Evolutionary conservation across 495 filamentous ascomycete species (phyloP).

Genomic region (Talaromyces ruber): DNA sequence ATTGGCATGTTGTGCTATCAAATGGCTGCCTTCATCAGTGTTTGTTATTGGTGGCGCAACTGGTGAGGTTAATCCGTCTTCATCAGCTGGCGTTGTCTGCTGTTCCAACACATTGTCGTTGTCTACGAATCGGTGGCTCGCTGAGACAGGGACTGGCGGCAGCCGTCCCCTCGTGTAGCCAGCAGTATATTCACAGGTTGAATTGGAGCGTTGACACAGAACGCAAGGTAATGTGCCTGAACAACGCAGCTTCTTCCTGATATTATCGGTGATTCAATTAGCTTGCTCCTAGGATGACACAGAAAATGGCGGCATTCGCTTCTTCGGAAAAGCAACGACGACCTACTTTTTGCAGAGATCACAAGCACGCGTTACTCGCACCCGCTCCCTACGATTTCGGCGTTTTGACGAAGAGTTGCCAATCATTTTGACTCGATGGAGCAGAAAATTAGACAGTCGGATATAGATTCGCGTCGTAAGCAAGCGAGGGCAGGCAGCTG

Average conservation of each 20-base stretch:
- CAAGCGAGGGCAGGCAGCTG: neutral
- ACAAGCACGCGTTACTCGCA: neutral
- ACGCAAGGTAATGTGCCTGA: slow-evolving; percentile 8
- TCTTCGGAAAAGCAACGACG: neutral
- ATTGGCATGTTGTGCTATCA: neutral
- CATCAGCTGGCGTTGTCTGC: neutral
- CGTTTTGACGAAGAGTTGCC: neutral
- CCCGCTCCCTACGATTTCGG: neutral
- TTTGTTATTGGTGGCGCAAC: neutral
- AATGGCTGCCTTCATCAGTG: neutral
- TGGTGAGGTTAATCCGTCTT: neutral
- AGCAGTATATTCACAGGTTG: slow-evolving; percentile 14
- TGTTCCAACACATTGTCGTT: neutral
- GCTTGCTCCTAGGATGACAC: neutral
- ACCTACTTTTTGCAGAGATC: neutral
- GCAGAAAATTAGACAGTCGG: neutral
- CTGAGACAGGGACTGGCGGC: slow-evolving; percentile 10
- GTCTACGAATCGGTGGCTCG: slow-evolving; percentile 1
- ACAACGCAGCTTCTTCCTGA: neutral
- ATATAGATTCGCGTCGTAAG: neutral
- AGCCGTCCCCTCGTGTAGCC: slow-evolving; percentile 18
- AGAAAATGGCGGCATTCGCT: neutral
- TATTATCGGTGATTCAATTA: neutral
- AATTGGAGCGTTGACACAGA: slow-evolving; percentile 12
- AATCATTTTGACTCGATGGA: neutral